Base-by-base conservation (phyloP, 75 land plant genomes). In the Cryptomeria japonica region DNA sequence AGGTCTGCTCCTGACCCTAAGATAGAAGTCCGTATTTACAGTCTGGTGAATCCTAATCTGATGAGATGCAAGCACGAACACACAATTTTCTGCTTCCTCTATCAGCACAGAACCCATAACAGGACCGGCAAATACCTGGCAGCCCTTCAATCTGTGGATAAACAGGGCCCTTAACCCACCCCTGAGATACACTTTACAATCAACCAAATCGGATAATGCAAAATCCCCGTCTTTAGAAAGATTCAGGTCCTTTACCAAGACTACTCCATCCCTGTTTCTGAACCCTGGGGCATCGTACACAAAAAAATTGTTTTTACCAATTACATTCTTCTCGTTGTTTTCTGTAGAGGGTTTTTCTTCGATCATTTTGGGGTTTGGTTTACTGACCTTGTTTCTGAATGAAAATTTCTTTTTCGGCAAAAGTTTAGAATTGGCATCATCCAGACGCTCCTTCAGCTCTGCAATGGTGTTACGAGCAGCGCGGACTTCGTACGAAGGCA, bases 31-130 rank as follows among this genome's bases (percentile, higher is more conserved):
- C 56, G 94, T 93, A 55, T 36, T 73, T 58, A 88, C 93, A 0
- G 98, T 96, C 64, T 91, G 64, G 87, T 98, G 99, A 77, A 98
- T 96, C 80, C 99, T 87, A 19, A 98, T 96, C 86, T 96, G 98
- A 88, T 96, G 99, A 19, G 99, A 95, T 0, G 99, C 98, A 88
- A 95, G 86, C 91, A 98, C 93, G 86, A 98, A 94, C 3, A 92
- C 78, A 85, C 97, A 94, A 22, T 86, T 91, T 31, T 95, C 95
- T 16, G 90, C 96, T 41, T 91, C 97, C 56, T 96, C 98, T 55
- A 96, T 93, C 53, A 95, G 90, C 37, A 95, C 88, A 0, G 99
- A 96, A 5, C 97, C 98, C n/a, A 89, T 85, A 3, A 98, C 96
- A 22, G 99, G 97, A 12, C 99, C 98, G 3, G 84, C 91, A 92